These are phyloP conservation scores for Xylaria sp. DNA, from an alignment of 2,329 filamentous ascomycete genomes.

Conservation along the genomic window DNA sequence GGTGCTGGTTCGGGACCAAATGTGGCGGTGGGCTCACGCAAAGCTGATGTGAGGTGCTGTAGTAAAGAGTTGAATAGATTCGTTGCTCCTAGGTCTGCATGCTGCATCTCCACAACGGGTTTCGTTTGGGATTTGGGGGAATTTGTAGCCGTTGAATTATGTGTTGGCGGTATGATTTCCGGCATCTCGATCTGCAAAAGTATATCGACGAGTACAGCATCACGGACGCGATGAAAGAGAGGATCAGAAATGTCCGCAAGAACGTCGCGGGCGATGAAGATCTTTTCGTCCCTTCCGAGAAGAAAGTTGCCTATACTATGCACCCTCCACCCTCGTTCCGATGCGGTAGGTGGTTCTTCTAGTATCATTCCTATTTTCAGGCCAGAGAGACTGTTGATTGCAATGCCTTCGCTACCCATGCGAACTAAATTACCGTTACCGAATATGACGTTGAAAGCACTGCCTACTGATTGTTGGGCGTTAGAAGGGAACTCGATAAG, in stretches of 20 bases:
- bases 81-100: slow-evolving; percentile 29
- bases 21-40: slow-evolving; percentile 51
- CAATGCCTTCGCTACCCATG: slow-evolving; percentile 52
- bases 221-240: slow-evolving; percentile 79
- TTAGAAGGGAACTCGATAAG: slow-evolving; percentile 66
- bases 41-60: slow-evolving; percentile 54
- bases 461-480: slow-evolving; percentile 48
- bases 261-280: slow-evolving; percentile 78
- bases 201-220: slow-evolving; percentile 75
- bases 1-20: slow-evolving; percentile 44
- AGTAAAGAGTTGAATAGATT: slow-evolving; percentile 49
- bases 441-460: slow-evolving; percentile 54
- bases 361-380: slow-evolving; percentile 71
- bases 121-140: slow-evolving; percentile 37
- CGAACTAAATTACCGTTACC: slow-evolving; percentile 55
- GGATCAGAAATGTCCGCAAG: slow-evolving; percentile 80
- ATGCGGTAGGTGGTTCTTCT: slow-evolving; percentile 54
- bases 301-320: slow-evolving; percentile 81
- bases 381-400: slow-evolving; percentile 59
- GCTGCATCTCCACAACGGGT: slow-evolving; percentile 32
- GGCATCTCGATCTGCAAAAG: slow-evolving; percentile 61
- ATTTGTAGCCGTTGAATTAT: slow-evolving; percentile 40
- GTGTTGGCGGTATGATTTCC: slow-evolving; percentile 10
- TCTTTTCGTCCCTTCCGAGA: slow-evolving; percentile 84
- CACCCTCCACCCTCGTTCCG: slow-evolving; percentile 67